A percentile compares a stretch with the other conserved stretches of the same genome.
These are phyloP conservation scores for Cucumis hystrix DNA, from an alignment of 306 rosid genomes.

Conservation along the genomic window DNA sequence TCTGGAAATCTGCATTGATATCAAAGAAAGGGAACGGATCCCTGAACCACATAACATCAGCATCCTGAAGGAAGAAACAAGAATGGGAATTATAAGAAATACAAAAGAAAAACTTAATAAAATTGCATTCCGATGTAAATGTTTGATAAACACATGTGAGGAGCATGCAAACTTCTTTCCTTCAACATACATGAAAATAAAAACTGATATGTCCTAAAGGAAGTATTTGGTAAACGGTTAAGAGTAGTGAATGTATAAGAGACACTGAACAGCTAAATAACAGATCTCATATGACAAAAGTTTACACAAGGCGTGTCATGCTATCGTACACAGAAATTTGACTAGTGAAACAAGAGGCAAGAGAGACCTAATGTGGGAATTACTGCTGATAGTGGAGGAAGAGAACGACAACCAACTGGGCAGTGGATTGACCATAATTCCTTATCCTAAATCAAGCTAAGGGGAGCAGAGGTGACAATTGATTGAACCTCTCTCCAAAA, in stretches of 20 bases:
- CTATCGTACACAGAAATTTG: background rate
- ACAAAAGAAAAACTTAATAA: background rate
- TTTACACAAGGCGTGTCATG: background rate
- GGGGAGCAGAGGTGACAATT: background rate
- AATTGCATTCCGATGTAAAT: background rate
- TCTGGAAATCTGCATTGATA: slow-evolving; percentile 71
- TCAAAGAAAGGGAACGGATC: slow-evolving; percentile 75
- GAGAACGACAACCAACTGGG: background rate
- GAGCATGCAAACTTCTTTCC: background rate
- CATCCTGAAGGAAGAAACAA: slow-evolving; percentile 52
- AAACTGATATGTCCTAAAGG: background rate
- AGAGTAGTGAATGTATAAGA: background rate
- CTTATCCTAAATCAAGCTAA: background rate
- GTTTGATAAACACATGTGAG: background rate
- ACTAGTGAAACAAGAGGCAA: background rate
- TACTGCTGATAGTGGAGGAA: background rate
- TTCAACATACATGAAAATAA: background rate
- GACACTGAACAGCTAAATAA: background rate
- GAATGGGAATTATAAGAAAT: slow-evolving; percentile 2
- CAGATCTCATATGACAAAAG: background rate
- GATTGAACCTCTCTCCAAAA: background rate
- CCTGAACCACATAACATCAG: slow-evolving; percentile 95
- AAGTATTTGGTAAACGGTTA: background rate
- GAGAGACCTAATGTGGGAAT: background rate
- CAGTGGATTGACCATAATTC: background rate